Evolutionary conservation across 2,329 filamentous ascomycete species (phyloP), one percentile per base, ranked within the genome.

Genomic region (Phyllosticta citriasiana): DNA sequence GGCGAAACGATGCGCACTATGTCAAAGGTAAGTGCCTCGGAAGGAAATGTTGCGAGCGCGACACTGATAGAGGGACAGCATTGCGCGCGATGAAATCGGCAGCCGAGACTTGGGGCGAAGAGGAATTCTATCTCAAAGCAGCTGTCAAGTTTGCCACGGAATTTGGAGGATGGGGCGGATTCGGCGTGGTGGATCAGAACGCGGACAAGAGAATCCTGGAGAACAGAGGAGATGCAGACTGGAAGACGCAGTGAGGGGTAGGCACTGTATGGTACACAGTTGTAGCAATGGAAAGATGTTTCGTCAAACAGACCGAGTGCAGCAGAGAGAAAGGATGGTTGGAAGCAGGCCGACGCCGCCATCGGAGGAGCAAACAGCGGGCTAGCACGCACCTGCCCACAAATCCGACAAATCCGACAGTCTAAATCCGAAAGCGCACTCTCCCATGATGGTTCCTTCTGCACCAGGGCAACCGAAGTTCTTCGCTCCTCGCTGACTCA

Each of bases 1-100:
- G 85, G 75, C 78, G 84, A 12, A 84, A 82, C 1, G 91, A 97
- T 75, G 82, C 89, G 24, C 89, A 96, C 74, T 97, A 86, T 69
- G 86, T 97, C 33, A 96, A 97, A 77, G 85, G 88, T 55, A 27
- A 55, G 58, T 60, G 10, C 9, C 14, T 40, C 14, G 33, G 27
- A 40, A 4, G 9, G 14, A 12, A 9, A 40, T 40, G 33, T 22
- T 24, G 19, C 16, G n/a, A n/a, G 51, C 53, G 54, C 27, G 33
- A 40, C 8, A 40, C 33, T 40, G 33, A 40, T 40, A 4, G 14
- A 35, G 14, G 22, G 6, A 14, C 55, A 87, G 88, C 82, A n/a
- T 77, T 92, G 58, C 83, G 90, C 51, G 84, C 89, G 2, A 87
- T 93, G 78, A 86, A 80, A 72, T 89, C 89, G 71, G 87, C 86